Base-by-base conservation (phyloP, 495 filamentous ascomycete species). In the Friedmanniomyces simplex region DNA sequence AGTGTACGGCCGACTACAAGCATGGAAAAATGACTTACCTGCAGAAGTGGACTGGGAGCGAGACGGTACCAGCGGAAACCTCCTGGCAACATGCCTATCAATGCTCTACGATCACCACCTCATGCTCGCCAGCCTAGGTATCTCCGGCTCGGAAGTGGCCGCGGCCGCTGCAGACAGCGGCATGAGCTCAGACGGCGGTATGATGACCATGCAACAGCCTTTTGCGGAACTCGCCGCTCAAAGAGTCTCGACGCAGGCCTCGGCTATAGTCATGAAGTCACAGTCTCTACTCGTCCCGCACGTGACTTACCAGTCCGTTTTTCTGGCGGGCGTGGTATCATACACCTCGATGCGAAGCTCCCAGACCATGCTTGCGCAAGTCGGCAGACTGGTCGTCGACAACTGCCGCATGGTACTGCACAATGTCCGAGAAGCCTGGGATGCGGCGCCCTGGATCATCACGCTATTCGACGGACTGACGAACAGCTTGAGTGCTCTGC, bases 171-270 rank as follows among this genome's bases (percentile, higher is more conserved):
- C 7, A 24, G 51, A 22, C 6, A 12, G 20, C 42, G 14, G 16
- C 37, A 25, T 20, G 2, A 32, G 10, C 10, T 10, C 32, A 5
- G 51, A 22, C 6, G 12, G 20, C 36, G 6, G 16, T 24, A 14
- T 20, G 10, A 21, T 7, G 8, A 21, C 6, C 51, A 32, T 43
- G 7, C n/a, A 24, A 11, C 20, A 20, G 39, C 37, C 14, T 25
- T 39, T 22, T 37, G 36, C 28, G 60, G 61, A 22, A 49, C 49
- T 13, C 66, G 67, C 14, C 13, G 46, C 46, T 26, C 46, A 49
- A 28, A 24, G 46, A 24, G 25, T 49, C 7, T 49, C 46, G 4
- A 10, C 46, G 11, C 46, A 49, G 7, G 46, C 46, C 4, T 49
- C 46, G 3, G 20, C 46, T 18, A 49, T 49, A 5, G 25, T 49